phyloP scores from a whole-genome alignment of 2,329 filamentous ascomycete genomes.

The Rutstroemia sp. region DNA sequence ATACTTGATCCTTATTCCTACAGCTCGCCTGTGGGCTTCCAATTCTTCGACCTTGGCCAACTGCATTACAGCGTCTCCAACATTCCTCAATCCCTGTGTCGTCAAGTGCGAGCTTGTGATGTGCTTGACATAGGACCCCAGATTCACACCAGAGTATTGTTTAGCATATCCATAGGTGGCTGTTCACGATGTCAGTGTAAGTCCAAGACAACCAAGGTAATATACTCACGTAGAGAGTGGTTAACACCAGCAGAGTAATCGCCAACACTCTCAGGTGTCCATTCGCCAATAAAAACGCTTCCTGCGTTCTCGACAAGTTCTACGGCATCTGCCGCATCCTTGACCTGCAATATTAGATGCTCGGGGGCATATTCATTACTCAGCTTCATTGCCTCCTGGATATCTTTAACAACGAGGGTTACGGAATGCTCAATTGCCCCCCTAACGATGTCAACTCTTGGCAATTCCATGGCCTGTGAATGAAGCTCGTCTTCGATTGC shows the following conservation, averaged over 20 bases:
- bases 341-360: constrained; percentile 87
- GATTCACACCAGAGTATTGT: constrained; percentile 96
- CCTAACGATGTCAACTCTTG: constrained; percentile 86
- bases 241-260: constrained; percentile 98
- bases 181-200: constrained; percentile 32
- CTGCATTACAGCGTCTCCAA: constrained; percentile 88
- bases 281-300: constrained; percentile 89
- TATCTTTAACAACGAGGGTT: constrained; percentile 66
- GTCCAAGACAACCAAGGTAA: not conserved
- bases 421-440: constrained; percentile 88
- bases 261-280: constrained; percentile 96
- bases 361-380: constrained; percentile 96
- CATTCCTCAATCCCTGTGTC: constrained; percentile 73
- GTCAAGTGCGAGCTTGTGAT: constrained; percentile 93
- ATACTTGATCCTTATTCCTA: constrained; percentile 53
- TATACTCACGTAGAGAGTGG: constrained; percentile 82
- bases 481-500: constrained; percentile 92
- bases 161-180: constrained; percentile 97
- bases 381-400: constrained; percentile 68
- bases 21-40: constrained; percentile 79
- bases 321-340: constrained; percentile 66
- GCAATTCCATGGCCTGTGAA: constrained; percentile 76
- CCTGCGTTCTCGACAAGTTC: constrained; percentile 85
- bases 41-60: constrained; percentile 90
- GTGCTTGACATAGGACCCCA: constrained; percentile 94